A percentile compares a stretch with the other conserved stretches of the same genome.
Conservation (phyloP, 75 land plant genomes). For the Pseudotsuga menziesii region DNA sequence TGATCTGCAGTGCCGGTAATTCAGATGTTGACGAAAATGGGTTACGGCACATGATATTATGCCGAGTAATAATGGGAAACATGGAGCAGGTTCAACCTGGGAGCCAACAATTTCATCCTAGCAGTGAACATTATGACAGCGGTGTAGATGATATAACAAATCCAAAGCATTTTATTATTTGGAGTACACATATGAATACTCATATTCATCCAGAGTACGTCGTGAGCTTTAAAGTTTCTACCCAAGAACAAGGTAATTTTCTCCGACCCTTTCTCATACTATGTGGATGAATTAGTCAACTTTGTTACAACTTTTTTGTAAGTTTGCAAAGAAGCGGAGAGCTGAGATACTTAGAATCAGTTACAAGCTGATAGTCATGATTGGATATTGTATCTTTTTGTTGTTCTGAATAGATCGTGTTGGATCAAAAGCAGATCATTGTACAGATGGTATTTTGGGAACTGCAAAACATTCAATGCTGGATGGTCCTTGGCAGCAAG, state of each 20-base stretch:
- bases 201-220: constrained; percentile 71
- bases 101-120: constrained; percentile 59
- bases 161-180: constrained; percentile 57
- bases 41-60: constrained; percentile 48
- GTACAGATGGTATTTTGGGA: no score
- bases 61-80: constrained; percentile 66
- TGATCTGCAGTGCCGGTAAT: constrained; percentile 29
- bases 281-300: no score
- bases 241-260: constrained; percentile 43
- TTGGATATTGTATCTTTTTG: no score
- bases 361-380: no score
- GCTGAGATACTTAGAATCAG: no score
- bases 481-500: no score
- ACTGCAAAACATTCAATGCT: no score
- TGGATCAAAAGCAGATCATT: no score
- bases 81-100: constrained; percentile 47
- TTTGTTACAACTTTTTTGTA: no score
- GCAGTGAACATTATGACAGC: constrained; percentile 61
- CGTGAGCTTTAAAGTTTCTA: constrained; percentile 57
- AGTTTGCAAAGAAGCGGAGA: no score
- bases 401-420: no score
- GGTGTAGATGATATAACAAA: constrained; percentile 65
- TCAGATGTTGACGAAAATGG: constrained; percentile 66
- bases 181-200: constrained; percentile 61
- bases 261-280: no score